Conservation (phyloP, 148 eudicot genomes). For the Arctostaphylos glauca region DNA sequence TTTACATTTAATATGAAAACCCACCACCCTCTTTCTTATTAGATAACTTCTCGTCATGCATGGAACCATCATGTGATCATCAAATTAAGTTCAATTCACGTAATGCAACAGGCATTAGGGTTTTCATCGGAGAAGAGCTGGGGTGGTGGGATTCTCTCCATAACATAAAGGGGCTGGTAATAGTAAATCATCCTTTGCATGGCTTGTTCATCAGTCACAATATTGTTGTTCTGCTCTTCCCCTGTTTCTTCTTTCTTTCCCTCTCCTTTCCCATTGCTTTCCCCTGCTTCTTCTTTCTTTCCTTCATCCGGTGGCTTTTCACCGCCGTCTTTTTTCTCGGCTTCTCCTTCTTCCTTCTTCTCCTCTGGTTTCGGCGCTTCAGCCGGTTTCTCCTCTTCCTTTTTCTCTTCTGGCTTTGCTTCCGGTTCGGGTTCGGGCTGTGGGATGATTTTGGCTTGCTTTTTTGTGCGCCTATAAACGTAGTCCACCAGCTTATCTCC, state of each 20-base stretch:
- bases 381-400: constrained; percentile 28
- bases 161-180: constrained; percentile 57
- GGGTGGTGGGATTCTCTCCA: constrained; percentile 90
- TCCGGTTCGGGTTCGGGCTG: constrained; percentile 64
- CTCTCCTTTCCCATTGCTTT: constrained; percentile 14
- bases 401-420: constrained; percentile 28
- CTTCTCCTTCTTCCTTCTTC: constrained; percentile 22
- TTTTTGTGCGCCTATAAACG: constrained; percentile 78
- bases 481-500: constrained; percentile 69
- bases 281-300: constrained; percentile 23
- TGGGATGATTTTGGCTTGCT: constrained; percentile 76
- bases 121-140: constrained; percentile 94
- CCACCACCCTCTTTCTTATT: too few relatives aligned
- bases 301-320: constrained; percentile 17
- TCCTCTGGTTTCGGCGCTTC: constrained; percentile 36
- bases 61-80: not conserved
- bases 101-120: constrained; percentile 86
- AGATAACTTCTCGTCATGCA: not conserved
- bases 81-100: constrained; percentile 23
- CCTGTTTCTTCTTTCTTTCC: constrained; percentile 13
- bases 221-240: constrained; percentile 6
- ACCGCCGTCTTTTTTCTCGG: constrained; percentile 17
- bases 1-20: too few relatives aligned
- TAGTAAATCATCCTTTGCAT: constrained; percentile 64
- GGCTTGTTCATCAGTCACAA: constrained; percentile 36